These are phyloP conservation scores for Trebouxia sp. DNA, from an alignment of 139 green algal species.

Conservation along the genomic window DNA sequence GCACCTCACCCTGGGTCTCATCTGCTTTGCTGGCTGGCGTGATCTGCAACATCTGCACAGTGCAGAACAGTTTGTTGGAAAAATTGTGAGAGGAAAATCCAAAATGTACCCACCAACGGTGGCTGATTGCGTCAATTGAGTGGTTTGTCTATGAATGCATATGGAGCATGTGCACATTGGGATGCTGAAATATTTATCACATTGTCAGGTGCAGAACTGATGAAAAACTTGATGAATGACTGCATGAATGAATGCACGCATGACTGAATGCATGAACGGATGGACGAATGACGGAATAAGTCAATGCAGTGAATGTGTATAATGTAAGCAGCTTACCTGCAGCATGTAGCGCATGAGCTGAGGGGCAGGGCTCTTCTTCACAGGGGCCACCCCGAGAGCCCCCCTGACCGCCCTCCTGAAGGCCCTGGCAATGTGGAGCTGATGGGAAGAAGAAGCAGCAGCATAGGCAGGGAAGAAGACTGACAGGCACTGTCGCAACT, in stretches of 20 bases:
- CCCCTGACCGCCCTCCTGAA: slow-evolving; percentile 42
- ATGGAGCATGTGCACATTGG: neutral
- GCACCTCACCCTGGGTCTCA: neutral
- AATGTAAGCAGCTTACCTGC: neutral
- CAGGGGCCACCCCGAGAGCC: neutral
- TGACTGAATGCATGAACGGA: neutral
- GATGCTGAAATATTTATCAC: no score
- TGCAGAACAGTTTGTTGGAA: neutral
- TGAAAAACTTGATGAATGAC: neutral
- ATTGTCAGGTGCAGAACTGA: neutral
- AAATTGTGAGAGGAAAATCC: neutral
- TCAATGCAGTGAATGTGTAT: no score
- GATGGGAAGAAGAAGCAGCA: slow-evolving; percentile 14
- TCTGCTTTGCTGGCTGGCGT: neutral
- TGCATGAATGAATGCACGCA: neutral
- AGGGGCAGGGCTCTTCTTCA: neutral
- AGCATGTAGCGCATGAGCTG: slow-evolving; percentile 21
- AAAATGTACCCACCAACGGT: neutral
- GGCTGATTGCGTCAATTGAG: neutral
- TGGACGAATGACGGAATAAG: neutral
- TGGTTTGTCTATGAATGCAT: neutral
- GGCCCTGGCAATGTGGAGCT: slow-evolving; percentile 44
- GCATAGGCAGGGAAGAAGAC: slow-evolving; percentile 68
- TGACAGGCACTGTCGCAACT: slow-evolving; percentile 52
- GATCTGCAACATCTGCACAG: neutral